Conservation (phyloP, 106 monocot species). For the Allium fistulosum region DNA sequence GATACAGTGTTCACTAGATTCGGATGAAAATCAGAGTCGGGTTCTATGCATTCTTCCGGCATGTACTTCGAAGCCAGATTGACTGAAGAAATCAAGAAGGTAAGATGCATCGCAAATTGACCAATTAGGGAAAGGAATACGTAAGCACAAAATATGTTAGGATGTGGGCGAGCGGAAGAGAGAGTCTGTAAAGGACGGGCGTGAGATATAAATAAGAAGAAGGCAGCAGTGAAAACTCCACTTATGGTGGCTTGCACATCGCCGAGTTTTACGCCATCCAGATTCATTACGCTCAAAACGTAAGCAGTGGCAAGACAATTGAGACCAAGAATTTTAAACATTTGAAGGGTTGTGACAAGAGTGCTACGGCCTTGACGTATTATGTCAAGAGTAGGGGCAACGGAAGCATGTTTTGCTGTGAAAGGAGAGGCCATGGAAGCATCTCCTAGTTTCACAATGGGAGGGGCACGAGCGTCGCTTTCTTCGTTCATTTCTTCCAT, state of each 20-base stretch:
- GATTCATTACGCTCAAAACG: conserved; percentile 94
- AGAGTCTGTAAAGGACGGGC: conserved; percentile 88
- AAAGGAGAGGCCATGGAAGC: conserved; percentile 99
- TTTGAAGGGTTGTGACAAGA: conserved; percentile 95
- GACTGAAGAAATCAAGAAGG: conserved; percentile 70
- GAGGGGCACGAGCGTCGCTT: conserved; percentile 64
- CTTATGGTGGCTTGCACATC: conserved; percentile 96
- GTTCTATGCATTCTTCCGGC: conserved; percentile 98
- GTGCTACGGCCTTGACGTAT: conserved; percentile 97
- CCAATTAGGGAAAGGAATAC: conserved; percentile 90
- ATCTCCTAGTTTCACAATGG: conserved; percentile 95
- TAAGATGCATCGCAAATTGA: conserved; percentile 89
- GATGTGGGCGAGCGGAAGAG: conserved; percentile 68
- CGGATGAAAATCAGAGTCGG: conserved; percentile 89
- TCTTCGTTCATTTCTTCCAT: conserved; percentile 95
- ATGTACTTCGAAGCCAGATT: conserved; percentile 76
- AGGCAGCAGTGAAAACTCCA: conserved; percentile 91
- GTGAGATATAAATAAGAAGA: conserved; percentile 98
- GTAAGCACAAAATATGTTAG: conserved; percentile 92
- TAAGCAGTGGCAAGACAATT: conserved; percentile 99
- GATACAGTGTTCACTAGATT: conserved; percentile 97
- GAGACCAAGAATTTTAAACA: conserved; percentile 99
- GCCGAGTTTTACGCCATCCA: conserved; percentile 98
- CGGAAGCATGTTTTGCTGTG: conserved; percentile 97
- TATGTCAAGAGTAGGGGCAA: conserved; percentile 87